Percentiles rank a stretch among this genome's conserved stretches.
phyloP scores from a whole-genome alignment of 2,329 filamentous ascomycete species.

The Fusarium neocosmosporiellum region DNA sequence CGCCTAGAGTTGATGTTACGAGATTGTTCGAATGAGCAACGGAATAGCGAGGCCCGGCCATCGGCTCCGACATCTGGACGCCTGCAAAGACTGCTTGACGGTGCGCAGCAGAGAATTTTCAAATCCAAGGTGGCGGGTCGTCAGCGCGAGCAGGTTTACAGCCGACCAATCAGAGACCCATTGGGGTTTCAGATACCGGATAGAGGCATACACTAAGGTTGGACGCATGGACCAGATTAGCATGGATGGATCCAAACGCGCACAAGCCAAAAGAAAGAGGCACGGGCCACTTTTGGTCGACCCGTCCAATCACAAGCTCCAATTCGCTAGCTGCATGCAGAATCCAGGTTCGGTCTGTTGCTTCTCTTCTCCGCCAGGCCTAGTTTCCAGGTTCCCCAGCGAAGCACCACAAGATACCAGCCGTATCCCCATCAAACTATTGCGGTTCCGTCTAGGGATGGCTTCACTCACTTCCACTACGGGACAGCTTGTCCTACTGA shows the following conservation, averaged over 20 bases:
- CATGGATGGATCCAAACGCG: constrained; percentile 26
- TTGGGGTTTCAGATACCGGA: constrained; percentile 13
- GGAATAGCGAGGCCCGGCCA: constrained; percentile 30
- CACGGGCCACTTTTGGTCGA: constrained; percentile 26
- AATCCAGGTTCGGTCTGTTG: constrained; percentile 26
- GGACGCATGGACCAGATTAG: constrained; percentile 33
- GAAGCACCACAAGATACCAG: neutral
- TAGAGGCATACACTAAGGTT: constrained; percentile 35
- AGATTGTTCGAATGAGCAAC: constrained; percentile 14
- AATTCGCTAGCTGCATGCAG: constrained; percentile 38
- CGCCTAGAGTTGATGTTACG: constrained; percentile 33
- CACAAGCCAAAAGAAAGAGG: constrained; percentile 27
- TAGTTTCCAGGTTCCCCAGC: constrained; percentile 22
- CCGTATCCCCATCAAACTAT: constrained; percentile 12
- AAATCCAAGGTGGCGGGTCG: constrained; percentile 33
- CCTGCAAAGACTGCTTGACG: constrained; percentile 3
- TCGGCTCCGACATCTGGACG: constrained; percentile 35
- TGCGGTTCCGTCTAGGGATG: constrained; percentile 18
- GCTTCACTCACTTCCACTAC: constrained; percentile 17
- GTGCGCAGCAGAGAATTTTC: constrained; percentile 33
- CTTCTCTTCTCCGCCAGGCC: constrained; percentile 1
- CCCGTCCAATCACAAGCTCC: constrained; percentile 36
- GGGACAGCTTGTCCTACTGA: constrained; percentile 21
- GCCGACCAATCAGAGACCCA: constrained; percentile 34
- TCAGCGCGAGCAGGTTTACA: neutral